Evolutionary conservation across 2,329 filamentous ascomycete genomes (phyloP).

Genomic region (Juglanconis oblonga): DNA sequence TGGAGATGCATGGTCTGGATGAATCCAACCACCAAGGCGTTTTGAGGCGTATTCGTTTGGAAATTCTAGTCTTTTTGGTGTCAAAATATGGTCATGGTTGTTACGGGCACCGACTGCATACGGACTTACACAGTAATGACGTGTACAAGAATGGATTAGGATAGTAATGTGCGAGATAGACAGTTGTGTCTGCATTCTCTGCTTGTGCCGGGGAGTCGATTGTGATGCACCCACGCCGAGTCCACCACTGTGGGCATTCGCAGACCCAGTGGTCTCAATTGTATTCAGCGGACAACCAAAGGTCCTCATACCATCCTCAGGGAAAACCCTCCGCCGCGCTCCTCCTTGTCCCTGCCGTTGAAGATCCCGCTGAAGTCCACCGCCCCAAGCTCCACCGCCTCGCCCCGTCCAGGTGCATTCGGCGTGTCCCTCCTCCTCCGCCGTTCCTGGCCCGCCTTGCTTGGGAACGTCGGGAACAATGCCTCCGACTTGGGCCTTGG

Average conservation of each 20-base stretch:
- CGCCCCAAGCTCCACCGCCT: slow-evolving; percentile 54
- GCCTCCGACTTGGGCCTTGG: slow-evolving; percentile 85
- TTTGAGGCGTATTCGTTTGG: slow-evolving; percentile 12
- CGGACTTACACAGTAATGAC: slow-evolving; percentile 18
- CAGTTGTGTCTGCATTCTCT: neutral
- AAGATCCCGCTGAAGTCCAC: slow-evolving; percentile 72
- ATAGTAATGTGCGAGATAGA: slow-evolving; percentile 12
- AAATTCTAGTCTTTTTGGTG: neutral
- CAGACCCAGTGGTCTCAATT: neutral
- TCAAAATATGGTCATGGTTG: slow-evolving; percentile 1
- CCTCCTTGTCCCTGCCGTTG: slow-evolving; percentile 61
- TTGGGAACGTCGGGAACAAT: slow-evolving; percentile 96
- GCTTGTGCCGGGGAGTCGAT: neutral
- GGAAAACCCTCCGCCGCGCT: slow-evolving; percentile 63
- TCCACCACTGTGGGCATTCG: no score
- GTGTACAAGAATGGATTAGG: neutral
- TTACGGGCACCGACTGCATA: slow-evolving; percentile 1
- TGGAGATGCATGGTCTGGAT: neutral
- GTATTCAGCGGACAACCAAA: neutral
- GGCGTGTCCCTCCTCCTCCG: slow-evolving; percentile 71
- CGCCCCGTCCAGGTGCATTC: slow-evolving; percentile 77
- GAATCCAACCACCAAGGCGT: slow-evolving; percentile 1
- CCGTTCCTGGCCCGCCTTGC: slow-evolving; percentile 88
- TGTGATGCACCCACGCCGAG: no score
- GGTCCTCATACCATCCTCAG: slow-evolving; percentile 55